Conservation (phyloP, 2,329 filamentous ascomycete genomes). For the Cladophialophora carrionii region DNA sequence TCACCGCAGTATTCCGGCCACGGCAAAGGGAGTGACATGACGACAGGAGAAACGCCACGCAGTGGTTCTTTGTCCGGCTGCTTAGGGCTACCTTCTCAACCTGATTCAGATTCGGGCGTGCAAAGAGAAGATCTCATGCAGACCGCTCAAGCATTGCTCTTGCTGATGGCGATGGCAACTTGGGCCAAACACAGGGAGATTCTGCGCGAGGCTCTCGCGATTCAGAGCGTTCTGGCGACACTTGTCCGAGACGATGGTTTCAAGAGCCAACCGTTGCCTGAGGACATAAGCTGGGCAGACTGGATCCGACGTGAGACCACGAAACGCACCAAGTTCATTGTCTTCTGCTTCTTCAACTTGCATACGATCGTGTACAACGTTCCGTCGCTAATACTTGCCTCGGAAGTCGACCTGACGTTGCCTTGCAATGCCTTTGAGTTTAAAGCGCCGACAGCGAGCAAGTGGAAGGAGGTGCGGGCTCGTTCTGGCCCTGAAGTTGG, state of each 20-base stretch:
- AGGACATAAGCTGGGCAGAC: conserved; percentile 41
- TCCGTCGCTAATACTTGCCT: conserved; percentile 45
- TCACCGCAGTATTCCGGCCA: conserved; percentile 23
- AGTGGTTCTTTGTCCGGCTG: conserved; percentile 33
- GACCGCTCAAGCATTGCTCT: conserved; percentile 36
- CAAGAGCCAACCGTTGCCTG: conserved; percentile 22
- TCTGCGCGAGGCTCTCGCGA: conserved; percentile 38
- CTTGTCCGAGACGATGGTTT: conserved; percentile 39
- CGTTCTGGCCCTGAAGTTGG: conserved; percentile 41
- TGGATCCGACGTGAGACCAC: conserved; percentile 46
- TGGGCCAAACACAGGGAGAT: conserved; percentile 39
- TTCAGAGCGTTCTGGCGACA: conserved; percentile 39
- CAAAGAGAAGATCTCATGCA: conserved; percentile 35
- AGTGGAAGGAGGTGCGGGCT: conserved; percentile 43
- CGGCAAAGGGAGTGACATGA: conserved; percentile 16
- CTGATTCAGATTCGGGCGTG: conserved; percentile 20
- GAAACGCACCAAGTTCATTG: conserved; percentile 45
- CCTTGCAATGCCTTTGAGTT: conserved; percentile 47
- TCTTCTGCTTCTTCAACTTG: conserved; percentile 47
- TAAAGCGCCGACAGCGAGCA: conserved; percentile 41
- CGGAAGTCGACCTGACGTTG: conserved; percentile 45
- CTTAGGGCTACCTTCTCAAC: conserved; percentile 29
- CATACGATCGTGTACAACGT: conserved; percentile 48
- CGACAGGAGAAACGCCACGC: conserved; percentile 24
- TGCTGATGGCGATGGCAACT: conserved; percentile 40